Base-by-base conservation (phyloP, 805 yeast species). In the Limtongozyma cylindracea region DNA sequence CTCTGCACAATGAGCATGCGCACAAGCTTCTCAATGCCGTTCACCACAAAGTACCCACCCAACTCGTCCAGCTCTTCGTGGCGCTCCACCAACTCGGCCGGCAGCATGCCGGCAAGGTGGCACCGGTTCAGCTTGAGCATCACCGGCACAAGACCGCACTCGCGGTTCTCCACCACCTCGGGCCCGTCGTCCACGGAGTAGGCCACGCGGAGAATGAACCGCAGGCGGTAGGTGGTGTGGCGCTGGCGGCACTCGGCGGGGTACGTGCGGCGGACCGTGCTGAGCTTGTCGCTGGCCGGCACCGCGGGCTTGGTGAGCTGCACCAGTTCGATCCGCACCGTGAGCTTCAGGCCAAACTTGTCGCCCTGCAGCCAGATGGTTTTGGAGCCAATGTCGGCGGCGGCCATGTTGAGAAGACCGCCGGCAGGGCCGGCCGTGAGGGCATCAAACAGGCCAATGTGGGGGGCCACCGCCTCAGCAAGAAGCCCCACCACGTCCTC, bases 1-100 rank as follows among this genome's bases (percentile, higher is more conserved):
- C 96, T 70, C 50, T 84, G 98, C 11, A 88, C 95, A 53, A 88
- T 78, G 45, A 88, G 64, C 96, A 88, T 78, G 51, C 98, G 76
- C 36, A 88, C 66, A 37, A 88, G 57, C 48, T 88, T 88, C 47
- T 88, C 98, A 34, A 84, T 82, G 56, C 98, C 98, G 42, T 84
- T 84, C 15, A 13, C 15, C 5, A 13, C 63, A 45, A 88, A 88
- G 45, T 88, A 88, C 18, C 98, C 98, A 30, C 98, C 98, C 28
- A 80, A 52, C 42, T 88, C 98, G 43, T 88, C 98, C 18, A 77
- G 61, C 46, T 88, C 98, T 47, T 88, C 98, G 40, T 69, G 70
- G 27, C 51, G 55, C 12, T 57, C 48, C 6, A 84, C 91, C 32
- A 88, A 53, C 33, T 84, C 72, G 18, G 61, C 55, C 8, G 98